Base-by-base conservation (phyloP, 495 filamentous ascomycete species). In the Daldinia concentrica region DNA sequence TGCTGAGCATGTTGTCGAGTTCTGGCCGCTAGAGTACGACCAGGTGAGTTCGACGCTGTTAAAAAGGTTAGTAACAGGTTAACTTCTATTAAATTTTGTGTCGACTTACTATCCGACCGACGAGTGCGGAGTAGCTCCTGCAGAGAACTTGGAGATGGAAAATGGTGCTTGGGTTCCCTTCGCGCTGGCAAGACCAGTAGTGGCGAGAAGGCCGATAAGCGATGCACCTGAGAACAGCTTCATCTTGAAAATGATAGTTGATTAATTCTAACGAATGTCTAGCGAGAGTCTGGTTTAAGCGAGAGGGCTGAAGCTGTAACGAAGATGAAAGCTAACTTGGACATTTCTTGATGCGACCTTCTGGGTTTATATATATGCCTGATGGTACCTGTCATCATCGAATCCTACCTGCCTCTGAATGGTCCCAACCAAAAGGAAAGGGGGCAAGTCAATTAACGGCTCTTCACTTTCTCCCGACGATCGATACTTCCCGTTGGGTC, bases 101-200 rank as follows among this genome's bases (percentile, higher is more conserved):
- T 27, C 27, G 15, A 70, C 71, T 70, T 19, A 74, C 71, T 63
- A 56, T 60, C 71, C 71, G 22, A 62, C 6, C 27, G 54, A 55
- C 2, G 71, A 74, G 29, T 74, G 71, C 30, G 71, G 71, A 50
- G 63, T 74, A 12, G 62, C 71, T 26, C 71, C 63, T 15, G 71
- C 71, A 14, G 58, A 55, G 54, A 74, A 67, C 27, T 55, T 62
- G 24, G 62, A 26, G 24, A 74, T 59, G 2, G 58, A 45, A 36
- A 74, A 74, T 17, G 59, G 45, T 15, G 50, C 17, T 32, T 62
- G 24, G 34, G 27, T 37, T 48, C 32, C 62, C 17, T 58, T 63
- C 17, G 58, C 68, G 19, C n/a, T 52, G 58, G 62, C 26, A 17
- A 71, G 57, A 19, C 68, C 34, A 45, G 62, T 26, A 36, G 62